phyloP scores from a whole-genome alignment of 257 asterid genomes.

The Ehretia macrophylla region DNA sequence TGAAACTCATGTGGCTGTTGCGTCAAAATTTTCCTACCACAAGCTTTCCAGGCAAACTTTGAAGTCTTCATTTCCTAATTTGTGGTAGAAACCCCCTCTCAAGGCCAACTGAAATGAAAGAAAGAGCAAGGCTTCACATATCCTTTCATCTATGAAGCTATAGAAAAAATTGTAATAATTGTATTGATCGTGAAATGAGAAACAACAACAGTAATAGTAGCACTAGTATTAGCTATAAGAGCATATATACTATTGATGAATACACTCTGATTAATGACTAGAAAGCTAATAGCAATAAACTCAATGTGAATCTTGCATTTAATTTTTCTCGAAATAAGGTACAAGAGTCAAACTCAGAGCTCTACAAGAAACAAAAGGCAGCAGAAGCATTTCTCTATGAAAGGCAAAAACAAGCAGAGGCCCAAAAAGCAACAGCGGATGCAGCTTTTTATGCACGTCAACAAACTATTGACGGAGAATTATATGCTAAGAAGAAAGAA shows the following conservation, averaged over 20 bases:
- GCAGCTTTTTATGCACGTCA: neutral
- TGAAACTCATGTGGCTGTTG: too few species aligned
- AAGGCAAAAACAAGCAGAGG: neutral
- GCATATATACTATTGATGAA: too few species aligned
- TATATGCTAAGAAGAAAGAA: constrained; percentile 2
- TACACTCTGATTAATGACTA: too few species aligned
- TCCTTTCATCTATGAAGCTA: too few species aligned
- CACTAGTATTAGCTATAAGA: too few species aligned
- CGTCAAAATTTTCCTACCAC: too few species aligned
- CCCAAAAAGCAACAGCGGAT: constrained; percentile 4
- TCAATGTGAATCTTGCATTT: too few species aligned
- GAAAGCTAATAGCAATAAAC: too few species aligned
- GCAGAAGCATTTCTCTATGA: constrained; percentile 6
- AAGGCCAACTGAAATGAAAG: neutral
- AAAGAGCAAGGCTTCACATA: too few species aligned
- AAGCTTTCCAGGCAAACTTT: neutral
- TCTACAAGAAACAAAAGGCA: constrained; percentile 8
- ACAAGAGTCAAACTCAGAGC: neutral
- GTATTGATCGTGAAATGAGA: too few species aligned
- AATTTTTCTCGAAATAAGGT: neutral
- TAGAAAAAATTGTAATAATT: too few species aligned
- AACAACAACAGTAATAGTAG: too few species aligned
- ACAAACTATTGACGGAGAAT: constrained; percentile 3
- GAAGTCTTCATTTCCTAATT: neutral
- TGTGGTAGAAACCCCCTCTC: neutral